These are phyloP conservation scores for Flaveria sonorensis DNA, from an alignment of 129 eudicot species.

Conservation along the genomic window DNA sequence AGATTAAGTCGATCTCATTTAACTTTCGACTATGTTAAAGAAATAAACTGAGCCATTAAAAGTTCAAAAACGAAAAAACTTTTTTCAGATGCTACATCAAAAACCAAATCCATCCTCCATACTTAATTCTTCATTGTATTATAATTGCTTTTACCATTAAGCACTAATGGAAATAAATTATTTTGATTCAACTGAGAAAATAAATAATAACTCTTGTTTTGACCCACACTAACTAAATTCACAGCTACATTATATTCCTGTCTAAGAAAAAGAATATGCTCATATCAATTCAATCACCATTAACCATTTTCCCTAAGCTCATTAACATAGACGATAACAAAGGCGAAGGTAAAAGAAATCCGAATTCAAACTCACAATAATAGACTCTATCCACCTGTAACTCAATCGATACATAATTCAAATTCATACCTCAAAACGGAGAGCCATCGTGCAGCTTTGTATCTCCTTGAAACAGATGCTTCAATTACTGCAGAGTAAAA, in stretches of 20 bases:
- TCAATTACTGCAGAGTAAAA: constrained; percentile 19
- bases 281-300: background rate
- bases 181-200: no score
- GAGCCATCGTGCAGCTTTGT: constrained; percentile 50
- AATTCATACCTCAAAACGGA: constrained; percentile 64
- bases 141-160: background rate
- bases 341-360: no score
- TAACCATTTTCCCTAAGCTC: no score
- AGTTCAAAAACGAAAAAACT: background rate
- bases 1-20: background rate
- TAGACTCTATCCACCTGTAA: background rate
- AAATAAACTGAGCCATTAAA: background rate
- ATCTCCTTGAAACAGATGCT: constrained; percentile 7
- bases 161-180: background rate
- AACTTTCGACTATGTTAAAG: background rate
- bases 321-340: no score
- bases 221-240: no score
- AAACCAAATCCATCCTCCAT: background rate
- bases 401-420: background rate
- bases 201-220: no score
- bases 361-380: background rate
- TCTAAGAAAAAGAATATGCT: background rate
- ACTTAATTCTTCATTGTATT: no score
- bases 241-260: background rate
- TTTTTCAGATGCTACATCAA: background rate